These are phyloP conservation scores for Calamus simplicifolius DNA, from an alignment of 176 grass and related monocot genomes.

Conservation along the genomic window DNA sequence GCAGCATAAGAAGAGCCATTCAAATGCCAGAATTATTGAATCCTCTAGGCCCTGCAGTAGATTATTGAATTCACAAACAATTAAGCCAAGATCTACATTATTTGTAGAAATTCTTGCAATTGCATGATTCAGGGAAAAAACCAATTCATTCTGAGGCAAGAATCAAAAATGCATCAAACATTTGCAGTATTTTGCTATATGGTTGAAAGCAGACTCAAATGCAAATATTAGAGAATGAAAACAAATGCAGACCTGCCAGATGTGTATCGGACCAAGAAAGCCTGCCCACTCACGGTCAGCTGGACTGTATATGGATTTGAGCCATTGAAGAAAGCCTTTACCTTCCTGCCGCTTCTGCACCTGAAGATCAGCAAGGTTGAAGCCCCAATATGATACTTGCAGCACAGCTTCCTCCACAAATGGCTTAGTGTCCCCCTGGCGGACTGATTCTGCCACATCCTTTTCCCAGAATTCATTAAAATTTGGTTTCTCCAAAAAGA, in stretches of 20 bases:
- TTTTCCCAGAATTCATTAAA: slow-evolving; percentile 83
- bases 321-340: slow-evolving; percentile 46
- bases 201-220: too few species aligned
- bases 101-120: too few species aligned
- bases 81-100: too few species aligned
- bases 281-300: slow-evolving; percentile 76
- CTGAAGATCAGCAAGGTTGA: slow-evolving; percentile 87
- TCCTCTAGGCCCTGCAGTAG: too few species aligned
- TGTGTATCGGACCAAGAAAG: slow-evolving; percentile 92
- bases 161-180: too few species aligned
- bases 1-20: too few species aligned
- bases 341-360: slow-evolving; percentile 58
- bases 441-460: slow-evolving; percentile 73
- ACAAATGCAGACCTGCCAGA: slow-evolving; percentile 73
- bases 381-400: slow-evolving; percentile 90
- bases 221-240: background rate
- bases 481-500: slow-evolving; percentile 50
- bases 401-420: slow-evolving; percentile 89
- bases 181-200: too few species aligned
- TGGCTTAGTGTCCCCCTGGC: slow-evolving; percentile 53
- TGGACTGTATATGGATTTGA: slow-evolving; percentile 61
- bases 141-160: too few species aligned
- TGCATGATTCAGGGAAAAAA: too few species aligned
- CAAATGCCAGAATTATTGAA: too few species aligned
- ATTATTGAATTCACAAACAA: too few species aligned